Conservation (phyloP, 352 stramenopile genomes). For the Pythium biforme region DNA sequence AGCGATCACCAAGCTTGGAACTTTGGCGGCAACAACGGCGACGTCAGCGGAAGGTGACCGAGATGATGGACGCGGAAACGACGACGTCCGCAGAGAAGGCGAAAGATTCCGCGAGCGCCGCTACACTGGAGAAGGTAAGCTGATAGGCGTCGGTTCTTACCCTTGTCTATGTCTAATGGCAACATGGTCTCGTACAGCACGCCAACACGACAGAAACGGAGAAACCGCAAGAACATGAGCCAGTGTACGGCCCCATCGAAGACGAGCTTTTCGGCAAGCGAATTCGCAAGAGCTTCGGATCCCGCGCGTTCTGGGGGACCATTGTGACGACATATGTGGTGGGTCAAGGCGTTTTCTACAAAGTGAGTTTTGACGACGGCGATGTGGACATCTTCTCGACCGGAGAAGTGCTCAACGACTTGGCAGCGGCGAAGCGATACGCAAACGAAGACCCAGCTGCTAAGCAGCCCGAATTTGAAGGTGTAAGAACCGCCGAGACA, state of each 20-base stretch:
- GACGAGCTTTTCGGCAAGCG: slow-evolving; percentile 33
- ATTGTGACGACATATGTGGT: slow-evolving; percentile 61
- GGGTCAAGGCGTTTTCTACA: slow-evolving; percentile 58
- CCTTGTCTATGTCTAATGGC: too few relatives aligned
- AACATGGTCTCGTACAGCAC: too few relatives aligned
- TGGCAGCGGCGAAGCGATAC: slow-evolving; percentile 16
- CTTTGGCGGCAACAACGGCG: slow-evolving; percentile 14
- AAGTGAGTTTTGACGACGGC: slow-evolving; percentile 79
- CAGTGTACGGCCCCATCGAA: slow-evolving; percentile 23
- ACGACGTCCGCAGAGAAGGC: background rate
- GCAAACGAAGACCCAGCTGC: slow-evolving; percentile 4
- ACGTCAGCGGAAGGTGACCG: background rate
- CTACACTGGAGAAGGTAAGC: background rate
- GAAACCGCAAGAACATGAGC: slow-evolving; percentile 19
- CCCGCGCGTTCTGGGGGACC: slow-evolving; percentile 64
- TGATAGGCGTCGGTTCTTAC: too few relatives aligned
- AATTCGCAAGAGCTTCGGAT: slow-evolving; percentile 69
- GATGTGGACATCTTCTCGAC: slow-evolving; percentile 71
- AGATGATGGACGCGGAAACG: background rate
- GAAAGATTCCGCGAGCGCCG: too few relatives aligned
- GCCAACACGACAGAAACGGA: background rate
- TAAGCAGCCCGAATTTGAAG: slow-evolving; percentile 7
- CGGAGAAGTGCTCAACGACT: slow-evolving; percentile 51
- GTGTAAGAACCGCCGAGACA: background rate
- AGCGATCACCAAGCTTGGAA: background rate